Base-by-base conservation (phyloP, 148 eudicot species). In the Amaranthus palmeri region DNA sequence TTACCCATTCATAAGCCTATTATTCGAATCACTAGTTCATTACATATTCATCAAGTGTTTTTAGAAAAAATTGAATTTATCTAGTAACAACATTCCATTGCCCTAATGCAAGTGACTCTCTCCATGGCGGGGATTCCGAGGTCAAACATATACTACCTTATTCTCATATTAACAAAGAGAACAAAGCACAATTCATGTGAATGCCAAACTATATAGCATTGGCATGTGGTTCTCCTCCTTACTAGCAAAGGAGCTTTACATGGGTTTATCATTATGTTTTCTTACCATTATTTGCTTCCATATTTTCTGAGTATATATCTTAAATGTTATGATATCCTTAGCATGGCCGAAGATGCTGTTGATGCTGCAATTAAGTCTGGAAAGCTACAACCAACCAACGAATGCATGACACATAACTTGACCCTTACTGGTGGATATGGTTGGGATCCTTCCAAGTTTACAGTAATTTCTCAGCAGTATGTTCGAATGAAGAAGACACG, bases 321-420 rank as follows among this genome's bases (percentile, higher is more conserved):
- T 65, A 36, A 18, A 43, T 70, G 42, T 49, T 40, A 18, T 61
- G 61, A n/a, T 71, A 63, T 17, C 74, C 84, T 78, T 88, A 93
- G 98, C 80, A 93, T 93, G 98, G 97, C 98, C 79, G 96, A 93
- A 84, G 97, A 93, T 85, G 98, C 98, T 41, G 93, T 93, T 77
- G 84, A 93, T 82, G 85, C 84, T 65, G 98, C 97, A 67, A 86
- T 93, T 49, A 86, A 85, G 76, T 85, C 96, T 25, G 98, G 91
- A 72, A 85, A 86, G 71, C 80, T 93, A 81, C 86, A 70, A 58
- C 90, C 95, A 65, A 59, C 81, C 55, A 91, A 81, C 53, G 77
- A 81, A 71, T 86, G 91, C 74, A 72, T 93, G 51, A 93, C 98
- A 10, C 57, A 80, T 74, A 85, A 88, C 68, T 79, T 93, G 70